Percentiles rank a stretch among this genome's conserved stretches.
Evolutionary conservation across 2,329 filamentous ascomycete species (phyloP).

Genomic region (Aspergillus calidoustus): DNA sequence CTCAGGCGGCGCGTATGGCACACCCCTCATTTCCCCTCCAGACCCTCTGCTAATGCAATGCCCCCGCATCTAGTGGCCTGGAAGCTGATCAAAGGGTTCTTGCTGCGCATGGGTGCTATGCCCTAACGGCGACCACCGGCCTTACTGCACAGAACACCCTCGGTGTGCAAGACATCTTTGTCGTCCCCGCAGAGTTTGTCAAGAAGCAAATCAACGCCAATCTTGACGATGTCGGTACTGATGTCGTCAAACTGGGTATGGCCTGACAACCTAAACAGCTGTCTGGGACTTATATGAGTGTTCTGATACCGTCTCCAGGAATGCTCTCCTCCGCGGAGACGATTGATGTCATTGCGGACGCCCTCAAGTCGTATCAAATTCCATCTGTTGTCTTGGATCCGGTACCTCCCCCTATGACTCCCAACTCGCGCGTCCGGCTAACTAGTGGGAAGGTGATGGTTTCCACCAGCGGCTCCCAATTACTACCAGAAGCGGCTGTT

Average conservation of each 20-base stretch:
- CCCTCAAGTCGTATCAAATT: conserved; percentile 63
- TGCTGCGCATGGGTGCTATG: conserved; percentile 89
- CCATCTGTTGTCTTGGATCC: conserved; percentile 72
- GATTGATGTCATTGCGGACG: conserved; percentile 69
- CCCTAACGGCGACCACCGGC: conserved; percentile 93
- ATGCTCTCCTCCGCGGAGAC: conserved; percentile 80
- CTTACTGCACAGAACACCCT: conserved; percentile 95
- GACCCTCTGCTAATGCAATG: conserved; percentile 23
- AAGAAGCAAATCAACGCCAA: conserved; percentile 83
- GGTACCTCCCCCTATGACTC: conserved; percentile 53
- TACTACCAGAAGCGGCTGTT: conserved; percentile 51
- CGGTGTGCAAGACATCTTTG: conserved; percentile 80
- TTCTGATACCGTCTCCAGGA: conserved; percentile 53
- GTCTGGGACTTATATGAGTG: not conserved
- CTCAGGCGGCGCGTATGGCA: conserved; percentile 81
- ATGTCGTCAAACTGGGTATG: conserved; percentile 88
- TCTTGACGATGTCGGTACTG: conserved; percentile 80
- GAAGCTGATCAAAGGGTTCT: conserved; percentile 97
- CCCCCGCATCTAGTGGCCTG: conserved; percentile 68
- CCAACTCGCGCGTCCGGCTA: not conserved
- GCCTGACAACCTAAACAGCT: not conserved
- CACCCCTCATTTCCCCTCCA: conserved; percentile 11
- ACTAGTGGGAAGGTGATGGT: conserved; percentile 76
- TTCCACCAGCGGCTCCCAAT: conserved; percentile 53
- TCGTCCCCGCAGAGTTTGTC: conserved; percentile 78